phyloP scores from a whole-genome alignment of 495 filamentous ascomycete species.

The Tuber microsphaerosporum region DNA sequence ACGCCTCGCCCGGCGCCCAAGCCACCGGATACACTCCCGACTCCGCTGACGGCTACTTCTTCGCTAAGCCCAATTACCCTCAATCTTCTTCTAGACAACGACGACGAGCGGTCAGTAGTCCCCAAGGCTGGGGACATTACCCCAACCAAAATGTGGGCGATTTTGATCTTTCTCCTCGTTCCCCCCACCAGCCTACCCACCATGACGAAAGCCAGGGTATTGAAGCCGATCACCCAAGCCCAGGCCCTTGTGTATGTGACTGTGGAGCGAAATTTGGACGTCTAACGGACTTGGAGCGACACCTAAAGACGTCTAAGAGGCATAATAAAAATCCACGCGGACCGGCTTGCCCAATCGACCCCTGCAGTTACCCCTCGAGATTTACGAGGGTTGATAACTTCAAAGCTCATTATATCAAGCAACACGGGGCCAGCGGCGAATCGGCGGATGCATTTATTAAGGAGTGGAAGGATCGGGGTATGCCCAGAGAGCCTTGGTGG shows the following conservation, averaged over 20 bases:
- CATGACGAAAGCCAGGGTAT: accelerated
- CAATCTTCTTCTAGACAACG: not conserved
- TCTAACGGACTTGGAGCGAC: not conserved
- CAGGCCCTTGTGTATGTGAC: not conserved
- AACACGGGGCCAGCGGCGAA: not conserved
- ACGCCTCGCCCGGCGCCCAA: not conserved
- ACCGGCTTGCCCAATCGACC: not conserved
- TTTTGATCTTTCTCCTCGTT: not conserved
- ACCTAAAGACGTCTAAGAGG: not conserved
- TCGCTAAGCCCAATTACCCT: not conserved
- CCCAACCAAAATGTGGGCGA: not conserved
- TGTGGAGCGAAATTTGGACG: not conserved
- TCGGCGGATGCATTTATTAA: not conserved
- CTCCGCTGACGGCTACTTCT: not conserved
- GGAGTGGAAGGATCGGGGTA: too few species aligned
- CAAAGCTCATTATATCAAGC: not conserved
- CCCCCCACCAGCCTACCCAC: not conserved
- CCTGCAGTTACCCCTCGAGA: not conserved
- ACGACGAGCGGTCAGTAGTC: not conserved
- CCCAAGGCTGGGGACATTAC: not conserved
- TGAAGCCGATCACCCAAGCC: not conserved
- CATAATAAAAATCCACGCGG: not conserved
- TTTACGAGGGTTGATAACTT: not conserved
- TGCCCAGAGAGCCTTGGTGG: too few species aligned
- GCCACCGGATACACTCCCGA: not conserved